A percentile compares a stretch with the other conserved stretches of the same genome.
Evolutionary conservation across 148 eudicot genomes (phyloP).

Genomic region (Rhododendron henanense): DNA sequence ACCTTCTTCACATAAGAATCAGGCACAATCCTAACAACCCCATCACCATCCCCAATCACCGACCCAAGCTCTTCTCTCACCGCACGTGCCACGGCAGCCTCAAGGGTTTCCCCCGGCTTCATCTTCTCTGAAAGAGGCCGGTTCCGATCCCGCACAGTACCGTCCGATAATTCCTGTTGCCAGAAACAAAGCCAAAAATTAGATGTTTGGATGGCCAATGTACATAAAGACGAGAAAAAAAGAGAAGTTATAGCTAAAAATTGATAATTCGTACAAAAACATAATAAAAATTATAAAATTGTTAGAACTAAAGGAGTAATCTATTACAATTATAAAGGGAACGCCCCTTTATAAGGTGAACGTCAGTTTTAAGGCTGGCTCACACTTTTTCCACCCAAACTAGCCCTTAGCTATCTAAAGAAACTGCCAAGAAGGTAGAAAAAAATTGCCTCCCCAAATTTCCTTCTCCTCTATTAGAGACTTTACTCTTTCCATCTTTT

Average conservation of each 20-base stretch:
- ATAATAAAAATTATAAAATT: background rate
- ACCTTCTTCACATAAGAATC: constrained; percentile 64
- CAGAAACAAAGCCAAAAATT: background rate
- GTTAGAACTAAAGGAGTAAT: background rate
- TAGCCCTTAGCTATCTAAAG: no score
- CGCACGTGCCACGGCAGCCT: constrained; percentile 58
- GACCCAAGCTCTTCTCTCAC: constrained; percentile 81
- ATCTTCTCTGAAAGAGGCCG: constrained; percentile 70
- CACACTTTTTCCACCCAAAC: no score
- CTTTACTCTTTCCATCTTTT: no score
- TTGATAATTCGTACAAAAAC: background rate
- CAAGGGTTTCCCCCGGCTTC: constrained; percentile 69
- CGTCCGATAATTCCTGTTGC: constrained; percentile 68
- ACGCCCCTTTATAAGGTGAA: no score
- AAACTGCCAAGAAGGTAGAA: no score
- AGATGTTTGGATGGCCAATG: background rate
- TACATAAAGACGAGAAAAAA: background rate
- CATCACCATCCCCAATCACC: constrained; percentile 19
- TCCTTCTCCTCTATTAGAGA: no score
- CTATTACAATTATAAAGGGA: no score
- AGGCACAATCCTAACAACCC: constrained; percentile 42
- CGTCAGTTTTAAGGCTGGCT: no score
- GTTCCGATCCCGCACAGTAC: constrained; percentile 44
- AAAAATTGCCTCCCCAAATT: no score
- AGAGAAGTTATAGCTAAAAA: background rate